Evolutionary conservation across 2,329 filamentous ascomycete genomes (phyloP), one percentile per base, ranked within the genome.

Genomic region (Colletotrichum trifolii): DNA sequence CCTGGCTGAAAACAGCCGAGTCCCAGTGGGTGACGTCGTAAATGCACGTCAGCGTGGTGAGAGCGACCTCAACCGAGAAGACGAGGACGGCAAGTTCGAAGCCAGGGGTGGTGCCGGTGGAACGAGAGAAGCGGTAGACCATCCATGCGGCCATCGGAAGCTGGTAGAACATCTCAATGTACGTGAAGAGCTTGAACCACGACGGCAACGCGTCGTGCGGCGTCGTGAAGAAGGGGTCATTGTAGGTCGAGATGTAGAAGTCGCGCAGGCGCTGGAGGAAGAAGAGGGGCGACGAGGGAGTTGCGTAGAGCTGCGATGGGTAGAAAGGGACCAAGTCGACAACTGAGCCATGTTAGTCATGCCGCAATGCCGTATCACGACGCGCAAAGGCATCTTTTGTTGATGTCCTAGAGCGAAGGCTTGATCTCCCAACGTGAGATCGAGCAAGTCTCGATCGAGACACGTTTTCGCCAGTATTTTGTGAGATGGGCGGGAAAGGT

Each of bases 311-410:
- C 54, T 73, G 75, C 2, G 71, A 63, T 1, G 86, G 86, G 72
- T 87, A 87, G 68, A 85, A 79, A 38, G 80, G 78, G 40, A 85
- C 80, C 52, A 85, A 81, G 69, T 88, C 86, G 49, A 87, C 79
- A 68, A 80, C 85, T 87, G 60, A 6, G n/a, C 12, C 46, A 50
- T 3, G 49, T 68, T 12, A 63, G 61, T 49, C 40, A 17, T 8
- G 43, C 6, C 25, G 25, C 25, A 25, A 25, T 25, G 25, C 25
- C 25, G 25, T 4, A 25, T 25, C 43, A 46, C 10, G 43, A 17
- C 17, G 17, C 17, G 17, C 17, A 17, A 17, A 17, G 17, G 17
- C 5, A 9, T 40, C 9, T 40, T 40, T 40, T 40, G 38, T 45
- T 3, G 3, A 25, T 42, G 39, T 36, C 38, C 10, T 45, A 13